Conservation (phyloP, 1,284 basidiomycete genomes). For the Omphalotus olearius region DNA sequence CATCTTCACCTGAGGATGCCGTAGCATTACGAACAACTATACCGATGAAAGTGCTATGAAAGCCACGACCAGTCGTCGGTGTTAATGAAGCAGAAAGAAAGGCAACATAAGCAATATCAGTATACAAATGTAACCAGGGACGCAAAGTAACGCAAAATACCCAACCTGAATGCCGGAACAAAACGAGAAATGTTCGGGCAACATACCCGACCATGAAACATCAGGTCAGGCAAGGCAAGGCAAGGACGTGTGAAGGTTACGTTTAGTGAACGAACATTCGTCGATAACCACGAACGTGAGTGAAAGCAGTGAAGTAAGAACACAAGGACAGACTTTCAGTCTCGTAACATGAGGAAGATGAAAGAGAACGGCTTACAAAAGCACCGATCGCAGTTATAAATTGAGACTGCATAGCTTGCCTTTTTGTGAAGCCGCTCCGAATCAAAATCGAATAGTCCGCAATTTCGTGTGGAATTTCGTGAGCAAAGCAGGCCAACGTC, state of each 20-base stretch:
- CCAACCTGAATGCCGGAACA: conserved; percentile 12
- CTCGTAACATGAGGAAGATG: conserved; percentile 19
- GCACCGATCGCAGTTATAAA: conserved; percentile 87
- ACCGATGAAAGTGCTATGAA: conserved; percentile 77
- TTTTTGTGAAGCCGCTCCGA: conserved; percentile 85
- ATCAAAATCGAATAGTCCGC: conserved; percentile 89
- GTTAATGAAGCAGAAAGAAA: neutral
- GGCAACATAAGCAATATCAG: neutral
- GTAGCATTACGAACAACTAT: conserved; percentile 77
- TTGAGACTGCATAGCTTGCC: conserved; percentile 87
- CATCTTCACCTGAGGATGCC: conserved; percentile 38
- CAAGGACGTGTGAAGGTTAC: neutral
- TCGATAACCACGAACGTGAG: neutral
- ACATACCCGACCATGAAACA: neutral
- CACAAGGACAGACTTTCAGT: neutral
- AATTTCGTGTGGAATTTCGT: conserved; percentile 90
- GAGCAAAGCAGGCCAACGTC: conserved; percentile 86
- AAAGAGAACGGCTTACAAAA: conserved; percentile 56
- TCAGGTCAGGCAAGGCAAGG: neutral
- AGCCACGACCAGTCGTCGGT: neutral
- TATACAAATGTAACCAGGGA: neutral
- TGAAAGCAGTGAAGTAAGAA: neutral
- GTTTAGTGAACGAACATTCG: neutral
- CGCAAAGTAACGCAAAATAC: conserved; percentile 6
- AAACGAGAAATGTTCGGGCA: neutral